Evolutionary conservation across 208 protist genomes (phyloP).

Genomic region (Leptomonas pyrrhocoris): DNA sequence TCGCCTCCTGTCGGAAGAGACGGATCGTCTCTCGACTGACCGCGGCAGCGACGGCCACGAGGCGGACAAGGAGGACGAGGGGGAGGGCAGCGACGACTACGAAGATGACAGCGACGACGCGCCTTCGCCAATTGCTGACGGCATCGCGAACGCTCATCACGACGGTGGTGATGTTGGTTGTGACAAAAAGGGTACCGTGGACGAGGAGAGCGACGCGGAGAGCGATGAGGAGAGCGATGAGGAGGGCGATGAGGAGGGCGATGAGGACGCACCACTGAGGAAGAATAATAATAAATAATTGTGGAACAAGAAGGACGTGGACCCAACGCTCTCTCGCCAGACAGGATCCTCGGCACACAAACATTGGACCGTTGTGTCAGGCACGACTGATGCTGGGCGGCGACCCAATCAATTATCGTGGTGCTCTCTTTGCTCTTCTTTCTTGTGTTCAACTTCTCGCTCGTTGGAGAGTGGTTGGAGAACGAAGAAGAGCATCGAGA

Average conservation of each 20-base stretch:
- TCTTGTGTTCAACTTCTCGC: neutral
- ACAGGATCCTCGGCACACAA: neutral
- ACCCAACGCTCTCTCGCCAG: too few species aligned
- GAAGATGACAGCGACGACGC: conserved; percentile 15
- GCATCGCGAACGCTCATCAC: neutral
- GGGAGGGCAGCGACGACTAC: conserved; percentile 14
- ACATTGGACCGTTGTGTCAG: neutral
- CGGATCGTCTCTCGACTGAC: conserved; percentile 48
- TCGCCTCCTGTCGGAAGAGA: conserved; percentile 70
- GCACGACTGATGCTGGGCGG: neutral
- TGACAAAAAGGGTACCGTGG: conserved; percentile 18
- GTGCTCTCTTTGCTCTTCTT: neutral
- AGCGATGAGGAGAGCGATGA: conserved; percentile 15
- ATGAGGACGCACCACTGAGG: neutral
- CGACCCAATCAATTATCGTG: neutral
- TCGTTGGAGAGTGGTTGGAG: neutral
- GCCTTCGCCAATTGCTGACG: neutral
- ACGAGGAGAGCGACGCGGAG: conserved; percentile 15
- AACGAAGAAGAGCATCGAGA: neutral
- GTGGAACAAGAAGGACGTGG: too few species aligned
- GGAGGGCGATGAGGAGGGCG: too few species aligned
- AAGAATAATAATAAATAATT: neutral
- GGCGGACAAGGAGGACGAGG: conserved; percentile 52
- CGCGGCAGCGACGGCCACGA: conserved; percentile 49
- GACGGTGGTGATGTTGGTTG: conserved; percentile 6